These are phyloP conservation scores for Butyriboletus loyo DNA, from an alignment of 768 basidiomycete species.

Conservation along the genomic window DNA sequence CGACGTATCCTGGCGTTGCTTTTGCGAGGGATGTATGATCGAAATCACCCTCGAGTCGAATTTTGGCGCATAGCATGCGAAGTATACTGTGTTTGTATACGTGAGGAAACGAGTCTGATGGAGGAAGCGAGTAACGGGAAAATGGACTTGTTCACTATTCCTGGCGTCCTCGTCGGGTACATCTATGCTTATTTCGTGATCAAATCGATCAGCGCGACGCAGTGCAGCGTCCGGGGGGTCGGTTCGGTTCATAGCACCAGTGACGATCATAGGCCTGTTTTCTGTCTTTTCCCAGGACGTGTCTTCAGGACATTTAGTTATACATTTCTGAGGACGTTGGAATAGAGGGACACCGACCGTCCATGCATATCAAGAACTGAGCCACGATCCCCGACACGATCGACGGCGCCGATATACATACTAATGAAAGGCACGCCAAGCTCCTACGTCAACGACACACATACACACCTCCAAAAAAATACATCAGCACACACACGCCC, in stretches of 20 bases:
- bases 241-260: slow-evolving; percentile 94
- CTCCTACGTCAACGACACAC: slow-evolving; percentile 51
- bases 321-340: background rate
- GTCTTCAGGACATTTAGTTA: slow-evolving; percentile 48
- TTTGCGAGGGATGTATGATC: slow-evolving; percentile 84
- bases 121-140: too few species aligned
- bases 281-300: slow-evolving; percentile 95
- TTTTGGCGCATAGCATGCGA: slow-evolving; percentile 76
- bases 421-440: slow-evolving; percentile 89
- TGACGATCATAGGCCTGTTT: slow-evolving; percentile 89
- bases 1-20: slow-evolving; percentile 95
- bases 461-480: too few species aligned
- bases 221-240: slow-evolving; percentile 94
- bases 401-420: slow-evolving; percentile 90
- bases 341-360: slow-evolving; percentile 56
- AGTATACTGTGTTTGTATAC: slow-evolving; percentile 61
- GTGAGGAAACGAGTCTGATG: background rate
- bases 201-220: slow-evolving; percentile 90
- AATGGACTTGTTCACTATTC: slow-evolving; percentile 80
- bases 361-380: slow-evolving; percentile 98
- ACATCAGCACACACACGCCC: background rate
- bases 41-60: slow-evolving; percentile 84
- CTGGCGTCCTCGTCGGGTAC: slow-evolving; percentile 92
- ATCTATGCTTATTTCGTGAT: slow-evolving; percentile 97
- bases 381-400: slow-evolving; percentile 98